Base-by-base conservation (phyloP, 1,284 basidiomycete genomes). In the Veloboletus limbatus region DNA sequence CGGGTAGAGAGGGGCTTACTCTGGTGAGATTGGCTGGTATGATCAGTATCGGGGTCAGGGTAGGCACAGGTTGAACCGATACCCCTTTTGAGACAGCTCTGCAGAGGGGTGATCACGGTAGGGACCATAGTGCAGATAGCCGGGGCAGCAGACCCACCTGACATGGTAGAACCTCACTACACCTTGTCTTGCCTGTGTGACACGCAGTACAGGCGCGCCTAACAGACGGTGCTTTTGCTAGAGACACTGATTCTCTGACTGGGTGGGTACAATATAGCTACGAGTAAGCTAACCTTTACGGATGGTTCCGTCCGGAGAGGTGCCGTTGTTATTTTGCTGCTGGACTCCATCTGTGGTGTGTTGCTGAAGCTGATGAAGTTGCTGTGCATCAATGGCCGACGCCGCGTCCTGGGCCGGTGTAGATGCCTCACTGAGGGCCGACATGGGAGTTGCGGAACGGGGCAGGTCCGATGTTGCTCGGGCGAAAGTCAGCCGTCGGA, bases 51-150 rank as follows among this genome's bases (percentile, higher is more conserved):
- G 36, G 84, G 83, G 64, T 88, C 85, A 30, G 85, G 85, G 62
- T 88, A 88, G n/a, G 81, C 69, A 58, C 85, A 88, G 14, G 75
- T 65, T 8, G 72, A 66, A 20, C 81, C 84, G 42, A 88, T 69
- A 13, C 86, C 86, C 43, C 86, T 76, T 68, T 88, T 88, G 55
- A 88, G 72, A 57, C 85, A 88, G 65, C 81, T 86, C 85, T 88
- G n/a, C n/a, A n/a, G 66, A 34, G 48, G 54, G 47, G 43, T 34
- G 45, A 41, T 45, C 27, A 40, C 40, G n/a, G n/a, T n/a, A 50
- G 50, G 22, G 36, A 30, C 37, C 30, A 31, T 30, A 17, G 21
- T 47, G 37, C 22, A 22, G 40, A 49, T 52, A 48, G 48, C 25
- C 34, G 16, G 17, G 28, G 24, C 20, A 30, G 37, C 20, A 14